phyloP scores from a whole-genome alignment of 2,329 filamentous ascomycete genomes.

The Teratosphaeria gauchensis region DNA sequence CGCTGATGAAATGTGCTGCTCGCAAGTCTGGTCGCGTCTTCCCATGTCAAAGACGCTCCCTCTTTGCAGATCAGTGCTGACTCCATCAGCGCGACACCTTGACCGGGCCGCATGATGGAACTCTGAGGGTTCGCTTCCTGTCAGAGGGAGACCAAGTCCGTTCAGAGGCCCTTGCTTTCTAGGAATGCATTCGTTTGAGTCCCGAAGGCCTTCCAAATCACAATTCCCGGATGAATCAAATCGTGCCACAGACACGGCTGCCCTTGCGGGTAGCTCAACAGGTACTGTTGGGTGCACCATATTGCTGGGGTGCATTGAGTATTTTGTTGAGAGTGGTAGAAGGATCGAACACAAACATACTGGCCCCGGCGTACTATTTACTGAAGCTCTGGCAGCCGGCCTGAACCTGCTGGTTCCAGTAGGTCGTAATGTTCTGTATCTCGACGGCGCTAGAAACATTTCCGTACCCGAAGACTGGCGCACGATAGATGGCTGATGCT shows the following conservation, averaged over 20 bases:
- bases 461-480: not conserved
- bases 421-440: not conserved
- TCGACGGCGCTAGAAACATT: not conserved
- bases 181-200: not conserved
- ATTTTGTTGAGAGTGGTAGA: not conserved
- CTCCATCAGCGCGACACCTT: too few species aligned
- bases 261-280: not conserved
- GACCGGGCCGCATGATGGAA: too few species aligned
- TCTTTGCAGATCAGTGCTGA: too few species aligned
- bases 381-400: not conserved
- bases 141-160: not conserved
- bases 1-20: too few species aligned
- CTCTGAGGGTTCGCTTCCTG: too few species aligned
- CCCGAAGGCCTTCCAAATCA: not conserved
- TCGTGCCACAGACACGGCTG: not conserved
- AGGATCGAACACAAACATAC: not conserved
- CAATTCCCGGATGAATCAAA: not conserved
- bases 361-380: not conserved
- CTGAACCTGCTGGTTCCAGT: not conserved
- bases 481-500: not conserved
- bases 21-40: too few species aligned
- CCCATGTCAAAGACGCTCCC: too few species aligned
- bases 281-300: not conserved
- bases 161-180: not conserved
- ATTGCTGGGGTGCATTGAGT: not conserved